Conservation (phyloP, 768 basidiomycete species). For the Mycena haematopus region DNA sequence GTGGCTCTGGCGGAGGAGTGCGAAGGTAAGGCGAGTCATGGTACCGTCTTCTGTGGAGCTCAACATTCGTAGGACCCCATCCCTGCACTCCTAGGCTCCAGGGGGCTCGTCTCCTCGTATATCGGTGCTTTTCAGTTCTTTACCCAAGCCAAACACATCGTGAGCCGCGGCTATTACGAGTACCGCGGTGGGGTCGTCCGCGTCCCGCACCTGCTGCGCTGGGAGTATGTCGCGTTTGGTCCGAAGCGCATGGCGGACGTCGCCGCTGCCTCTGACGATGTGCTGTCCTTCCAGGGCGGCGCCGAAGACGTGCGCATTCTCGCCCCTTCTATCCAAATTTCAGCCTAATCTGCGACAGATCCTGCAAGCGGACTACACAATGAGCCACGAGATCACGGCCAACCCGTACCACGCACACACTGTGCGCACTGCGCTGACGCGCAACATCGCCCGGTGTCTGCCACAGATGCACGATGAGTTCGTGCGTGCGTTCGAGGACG, state of each 20-base stretch:
- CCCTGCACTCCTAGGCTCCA: no score
- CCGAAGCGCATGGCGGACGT: background rate
- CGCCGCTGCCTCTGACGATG: slow-evolving; percentile 1
- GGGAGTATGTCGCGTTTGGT: slow-evolving; percentile 7
- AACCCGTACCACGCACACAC: background rate
- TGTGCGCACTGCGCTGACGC: background rate
- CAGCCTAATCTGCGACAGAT: background rate
- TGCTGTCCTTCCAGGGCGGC: background rate
- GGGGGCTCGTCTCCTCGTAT: no score
- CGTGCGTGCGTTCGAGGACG: background rate
- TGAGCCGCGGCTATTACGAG: background rate
- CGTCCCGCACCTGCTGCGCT: background rate
- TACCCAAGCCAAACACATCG: no score
- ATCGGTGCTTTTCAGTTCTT: no score
- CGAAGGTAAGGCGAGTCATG: no score
- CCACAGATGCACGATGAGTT: slow-evolving; percentile 32
- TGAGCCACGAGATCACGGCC: background rate
- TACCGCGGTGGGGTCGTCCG: background rate
- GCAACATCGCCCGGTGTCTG: background rate
- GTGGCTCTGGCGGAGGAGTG: no score
- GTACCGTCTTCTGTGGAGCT: no score
- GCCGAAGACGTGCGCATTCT: background rate
- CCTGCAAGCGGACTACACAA: background rate
- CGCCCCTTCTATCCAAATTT: background rate
- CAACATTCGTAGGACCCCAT: no score